phyloP scores from a whole-genome alignment of 1,284 basidiomycete genomes.

The Ustilago vetiveriae region DNA sequence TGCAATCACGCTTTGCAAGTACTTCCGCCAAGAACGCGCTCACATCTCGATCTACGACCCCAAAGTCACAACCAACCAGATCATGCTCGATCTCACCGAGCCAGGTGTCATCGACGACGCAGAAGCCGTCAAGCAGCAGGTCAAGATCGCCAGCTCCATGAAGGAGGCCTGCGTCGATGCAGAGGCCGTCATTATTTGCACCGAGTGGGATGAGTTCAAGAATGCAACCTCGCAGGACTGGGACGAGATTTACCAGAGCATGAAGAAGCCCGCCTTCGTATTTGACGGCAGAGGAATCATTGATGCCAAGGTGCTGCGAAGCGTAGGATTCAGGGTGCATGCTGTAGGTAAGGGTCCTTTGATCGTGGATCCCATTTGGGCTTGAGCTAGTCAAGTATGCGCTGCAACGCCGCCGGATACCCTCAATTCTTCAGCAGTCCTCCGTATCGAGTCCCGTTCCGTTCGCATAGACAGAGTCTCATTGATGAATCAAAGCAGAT shows the following conservation, averaged over 20 bases:
- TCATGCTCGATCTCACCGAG: constrained; percentile 72
- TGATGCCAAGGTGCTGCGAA: constrained; percentile 79
- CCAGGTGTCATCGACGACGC: constrained; percentile 71
- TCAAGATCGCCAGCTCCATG: constrained; percentile 80
- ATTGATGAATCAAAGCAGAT: too few species aligned
- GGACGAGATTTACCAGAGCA: constrained; percentile 81
- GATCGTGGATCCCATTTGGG: constrained; percentile 64
- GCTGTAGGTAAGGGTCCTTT: constrained; percentile 67
- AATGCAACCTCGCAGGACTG: constrained; percentile 80
- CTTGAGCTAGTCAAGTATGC: constrained; percentile 4
- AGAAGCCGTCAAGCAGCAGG: constrained; percentile 81
- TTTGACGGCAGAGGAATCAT: constrained; percentile 91
- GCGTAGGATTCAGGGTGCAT: constrained; percentile 90
- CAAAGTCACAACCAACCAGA: constrained; percentile 73
- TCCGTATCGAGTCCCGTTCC: not conserved
- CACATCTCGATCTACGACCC: constrained; percentile 91
- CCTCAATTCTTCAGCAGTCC: not conserved
- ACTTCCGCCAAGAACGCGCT: constrained; percentile 91
- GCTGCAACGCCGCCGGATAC: too few species aligned
- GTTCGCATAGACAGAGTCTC: not conserved
- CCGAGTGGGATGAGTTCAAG: constrained; percentile 83
- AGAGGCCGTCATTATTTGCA: constrained; percentile 85
- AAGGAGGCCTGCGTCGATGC: constrained; percentile 87
- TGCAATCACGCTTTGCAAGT: constrained; percentile 91
- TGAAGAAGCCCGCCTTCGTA: constrained; percentile 82